Conservation (phyloP, 2,329 filamentous ascomycete species). For the Cladosporium velox region DNA sequence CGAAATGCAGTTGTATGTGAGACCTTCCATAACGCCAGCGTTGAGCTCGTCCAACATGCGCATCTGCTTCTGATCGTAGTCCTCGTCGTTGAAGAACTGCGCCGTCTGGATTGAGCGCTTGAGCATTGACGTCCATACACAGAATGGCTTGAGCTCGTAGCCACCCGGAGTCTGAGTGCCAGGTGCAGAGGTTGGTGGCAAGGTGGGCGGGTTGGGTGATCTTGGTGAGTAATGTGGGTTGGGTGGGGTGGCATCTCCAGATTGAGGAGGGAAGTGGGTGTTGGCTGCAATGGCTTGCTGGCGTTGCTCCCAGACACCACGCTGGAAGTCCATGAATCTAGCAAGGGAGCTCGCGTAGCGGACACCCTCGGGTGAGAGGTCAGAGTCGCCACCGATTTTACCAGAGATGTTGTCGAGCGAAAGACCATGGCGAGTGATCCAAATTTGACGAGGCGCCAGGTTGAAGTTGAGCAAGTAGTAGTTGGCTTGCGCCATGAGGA, state of each 20-base stretch:
- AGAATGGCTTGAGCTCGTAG: conserved; percentile 76
- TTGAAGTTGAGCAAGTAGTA: conserved; percentile 98
- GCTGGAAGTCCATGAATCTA: conserved; percentile 79
- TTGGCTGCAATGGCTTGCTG: conserved; percentile 76
- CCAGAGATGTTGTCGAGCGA: conserved; percentile 83
- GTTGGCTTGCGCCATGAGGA: conserved; percentile 87
- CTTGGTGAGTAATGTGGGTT: conserved; percentile 76
- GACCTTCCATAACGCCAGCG: conserved; percentile 86
- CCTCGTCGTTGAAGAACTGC: conserved; percentile 89
- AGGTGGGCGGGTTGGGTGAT: conserved; percentile 29
- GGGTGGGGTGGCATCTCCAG: conserved; percentile 89
- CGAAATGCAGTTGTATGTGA: conserved; percentile 91
- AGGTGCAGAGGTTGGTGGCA: conserved; percentile 17
- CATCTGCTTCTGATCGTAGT: conserved; percentile 87
- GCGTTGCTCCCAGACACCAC: conserved; percentile 77
- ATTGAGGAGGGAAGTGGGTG: conserved; percentile 82
- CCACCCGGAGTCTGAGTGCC: conserved; percentile 36
- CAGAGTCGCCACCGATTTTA: conserved; percentile 88
- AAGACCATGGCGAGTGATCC: conserved; percentile 95
- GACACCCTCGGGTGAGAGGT: conserved; percentile 76
- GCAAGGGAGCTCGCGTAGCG: conserved; percentile 78
- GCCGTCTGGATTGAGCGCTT: conserved; percentile 85
- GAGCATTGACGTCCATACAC: conserved; percentile 98
- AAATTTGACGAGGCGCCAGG: conserved; percentile 90
- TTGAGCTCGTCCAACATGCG: conserved; percentile 82